Base-by-base conservation (phyloP, 164 flowering plant species). In the Vitis labrusca region DNA sequence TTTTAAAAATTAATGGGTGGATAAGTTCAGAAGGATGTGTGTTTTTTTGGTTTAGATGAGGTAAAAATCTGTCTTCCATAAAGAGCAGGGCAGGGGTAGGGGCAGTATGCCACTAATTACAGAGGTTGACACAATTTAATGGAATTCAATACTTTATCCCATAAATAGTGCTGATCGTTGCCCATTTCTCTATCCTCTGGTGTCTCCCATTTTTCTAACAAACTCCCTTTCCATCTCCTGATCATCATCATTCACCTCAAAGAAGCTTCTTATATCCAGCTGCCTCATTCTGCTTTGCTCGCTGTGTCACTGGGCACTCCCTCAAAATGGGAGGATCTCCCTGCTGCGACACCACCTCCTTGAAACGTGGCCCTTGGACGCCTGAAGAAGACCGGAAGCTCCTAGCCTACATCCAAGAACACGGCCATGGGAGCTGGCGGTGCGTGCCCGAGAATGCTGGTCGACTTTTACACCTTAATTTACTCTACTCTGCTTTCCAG, bases 401-500 rank as follows among this genome's bases (percentile, higher is more conserved):
- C 62, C 5, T 63, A 3, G 53, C 61, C 19, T 63, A 19, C 49
- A 55, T 71, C 14, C 47, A 63, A 49, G 14, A 54, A 12, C 47
- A 71, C 49, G 73, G 73, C 67, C 67, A 63, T 63, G 73, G 73
- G 64, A 63, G 73, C 55, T 71, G 73, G 73, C 67, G 67, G 8
- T 9, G 48, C 32, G 17, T 71, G 44, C 73, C 73, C 11, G 2
- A 62, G 32, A 63, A 54, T 53, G 67, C 73, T 19, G 73, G 73
- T 69, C 59, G 0, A 8, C 10, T n/a, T 32, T 37, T 37, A 37
- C 44, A 3, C 44, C 7, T 37, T 37, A 37, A 37, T 37, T 37
- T 6, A 37, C 44, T 37, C 7, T 37, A 6, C 44, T 37, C 7
- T 37, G 44, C 0, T 37, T 37, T 37, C 7, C 6, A 37, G 44